Evolutionary conservation across 2,329 filamentous ascomycete species (phyloP).

Genomic region (Colletotrichum lentis): DNA sequence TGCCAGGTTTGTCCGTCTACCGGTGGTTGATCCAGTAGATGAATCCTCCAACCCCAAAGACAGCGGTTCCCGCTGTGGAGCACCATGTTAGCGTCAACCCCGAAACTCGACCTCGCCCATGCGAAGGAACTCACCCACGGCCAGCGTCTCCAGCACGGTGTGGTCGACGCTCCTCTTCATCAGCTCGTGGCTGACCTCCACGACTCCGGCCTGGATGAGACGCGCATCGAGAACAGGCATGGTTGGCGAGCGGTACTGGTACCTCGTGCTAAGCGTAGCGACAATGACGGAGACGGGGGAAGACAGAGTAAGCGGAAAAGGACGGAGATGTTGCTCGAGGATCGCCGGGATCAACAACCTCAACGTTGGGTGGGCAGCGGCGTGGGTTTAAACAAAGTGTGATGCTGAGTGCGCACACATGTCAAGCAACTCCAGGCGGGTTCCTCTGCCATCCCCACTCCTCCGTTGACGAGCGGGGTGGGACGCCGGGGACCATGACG

Average conservation of each 20-base stretch:
- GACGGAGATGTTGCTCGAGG: conserved; percentile 5
- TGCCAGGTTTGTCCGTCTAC: background rate
- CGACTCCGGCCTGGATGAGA: conserved; percentile 17
- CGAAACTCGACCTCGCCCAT: background rate
- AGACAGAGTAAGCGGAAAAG: background rate
- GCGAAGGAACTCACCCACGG: conserved; percentile 18
- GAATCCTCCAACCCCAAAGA: conserved; percentile 34
- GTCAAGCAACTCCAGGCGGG: background rate
- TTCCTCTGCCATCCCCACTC: background rate
- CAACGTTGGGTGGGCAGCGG: background rate
- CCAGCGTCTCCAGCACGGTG: conserved; percentile 32
- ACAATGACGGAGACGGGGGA: background rate
- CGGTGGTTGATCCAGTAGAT: conserved; percentile 34
- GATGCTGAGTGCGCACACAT: conserved; percentile 2
- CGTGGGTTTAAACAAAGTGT: background rate
- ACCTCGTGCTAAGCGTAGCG: too few species aligned
- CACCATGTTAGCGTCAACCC: background rate
- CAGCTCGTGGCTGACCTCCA: conserved; percentile 25
- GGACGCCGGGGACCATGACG: background rate
- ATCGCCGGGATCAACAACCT: conserved; percentile 31
- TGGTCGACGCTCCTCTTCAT: conserved; percentile 35
- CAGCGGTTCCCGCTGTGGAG: background rate
- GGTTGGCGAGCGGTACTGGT: too few species aligned
- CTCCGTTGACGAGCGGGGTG: background rate
- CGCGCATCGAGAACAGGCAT: conserved; percentile 34